Evolutionary conservation across 2,329 filamentous ascomycete genomes (phyloP).

Genomic region (Cryphonectria nitschkei): DNA sequence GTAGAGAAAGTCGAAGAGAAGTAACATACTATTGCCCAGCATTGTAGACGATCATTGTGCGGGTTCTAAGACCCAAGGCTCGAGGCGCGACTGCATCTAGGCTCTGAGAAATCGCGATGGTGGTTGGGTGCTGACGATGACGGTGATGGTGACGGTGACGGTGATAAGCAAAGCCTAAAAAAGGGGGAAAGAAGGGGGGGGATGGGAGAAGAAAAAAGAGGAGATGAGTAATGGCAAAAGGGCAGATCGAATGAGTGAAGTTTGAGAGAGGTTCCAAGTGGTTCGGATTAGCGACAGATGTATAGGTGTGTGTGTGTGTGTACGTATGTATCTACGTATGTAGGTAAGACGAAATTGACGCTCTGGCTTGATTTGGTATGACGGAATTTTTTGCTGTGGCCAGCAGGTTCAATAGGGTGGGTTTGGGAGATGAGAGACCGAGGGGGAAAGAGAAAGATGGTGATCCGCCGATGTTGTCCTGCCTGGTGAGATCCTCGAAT

Average conservation of each 20-base stretch:
- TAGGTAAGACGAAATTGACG: background rate
- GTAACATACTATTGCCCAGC: slow-evolving; percentile 28
- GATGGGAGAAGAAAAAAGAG: background rate
- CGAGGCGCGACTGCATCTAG: slow-evolving; percentile 27
- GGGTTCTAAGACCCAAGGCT: slow-evolving; percentile 28
- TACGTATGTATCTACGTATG: slow-evolving; percentile 2
- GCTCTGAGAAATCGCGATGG: slow-evolving; percentile 4
- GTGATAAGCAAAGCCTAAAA: background rate
- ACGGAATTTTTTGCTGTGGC: background rate
- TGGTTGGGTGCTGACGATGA: background rate
- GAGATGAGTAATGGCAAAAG: background rate
- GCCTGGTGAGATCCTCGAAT: background rate
- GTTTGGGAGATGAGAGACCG: background rate
- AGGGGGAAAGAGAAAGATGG: background rate
- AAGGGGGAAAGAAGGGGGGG: background rate
- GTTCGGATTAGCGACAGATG: background rate
- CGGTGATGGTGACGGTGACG: background rate
- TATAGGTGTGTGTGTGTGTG: background rate
- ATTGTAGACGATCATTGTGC: slow-evolving; percentile 29
- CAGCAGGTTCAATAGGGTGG: background rate
- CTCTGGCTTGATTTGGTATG: background rate
- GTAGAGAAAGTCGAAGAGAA: background rate
- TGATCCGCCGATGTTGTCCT: background rate
- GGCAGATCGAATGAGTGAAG: background rate
- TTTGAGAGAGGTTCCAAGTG: background rate